Evolutionary conservation across 2,329 filamentous ascomycete species (phyloP).

Genomic region (Lojkania enalia): DNA sequence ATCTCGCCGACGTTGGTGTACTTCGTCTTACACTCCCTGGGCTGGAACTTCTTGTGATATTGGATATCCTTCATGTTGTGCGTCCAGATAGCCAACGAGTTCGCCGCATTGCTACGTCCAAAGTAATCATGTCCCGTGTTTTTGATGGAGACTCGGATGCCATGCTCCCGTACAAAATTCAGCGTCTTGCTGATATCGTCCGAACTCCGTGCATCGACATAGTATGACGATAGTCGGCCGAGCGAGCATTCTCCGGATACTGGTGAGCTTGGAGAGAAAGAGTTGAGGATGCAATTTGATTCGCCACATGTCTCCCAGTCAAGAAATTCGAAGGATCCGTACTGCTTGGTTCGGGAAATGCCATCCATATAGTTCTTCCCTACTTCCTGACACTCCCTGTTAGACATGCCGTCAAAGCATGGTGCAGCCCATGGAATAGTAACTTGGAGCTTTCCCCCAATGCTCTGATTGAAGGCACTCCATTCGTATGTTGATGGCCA

Average conservation of each 20-base stretch:
- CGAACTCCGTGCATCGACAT: constrained; percentile 33
- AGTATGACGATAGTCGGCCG: constrained; percentile 37
- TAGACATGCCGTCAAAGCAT: constrained; percentile 28
- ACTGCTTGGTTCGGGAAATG: constrained; percentile 30
- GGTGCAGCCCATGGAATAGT: constrained; percentile 39
- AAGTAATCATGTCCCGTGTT: constrained; percentile 46
- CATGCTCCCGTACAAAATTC: constrained; percentile 33
- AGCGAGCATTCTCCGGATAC: constrained; percentile 35
- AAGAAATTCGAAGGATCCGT: constrained; percentile 41
- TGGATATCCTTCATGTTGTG: constrained; percentile 37
- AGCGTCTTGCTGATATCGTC: constrained; percentile 34
- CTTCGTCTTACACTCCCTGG: constrained; percentile 25
- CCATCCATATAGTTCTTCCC: constrained; percentile 29
- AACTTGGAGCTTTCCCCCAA: constrained; percentile 31
- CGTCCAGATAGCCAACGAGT: constrained; percentile 42
- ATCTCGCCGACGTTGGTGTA: constrained; percentile 41
- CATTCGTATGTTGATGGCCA: constrained; percentile 39
- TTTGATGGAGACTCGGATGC: constrained; percentile 41
- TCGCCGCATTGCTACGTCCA: constrained; percentile 36
- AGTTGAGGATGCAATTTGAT: constrained; percentile 36
- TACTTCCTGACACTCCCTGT: constrained; percentile 26
- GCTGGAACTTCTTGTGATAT: constrained; percentile 32
- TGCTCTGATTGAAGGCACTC: constrained; percentile 37
- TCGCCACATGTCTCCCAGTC: constrained; percentile 40
- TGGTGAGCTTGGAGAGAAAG: constrained; percentile 26